Percentiles rank a stretch among this genome's conserved stretches.
These are phyloP conservation scores for Monilinia aucupariae DNA, from an alignment of 2,329 filamentous ascomycete genomes.

Conservation along the genomic window DNA sequence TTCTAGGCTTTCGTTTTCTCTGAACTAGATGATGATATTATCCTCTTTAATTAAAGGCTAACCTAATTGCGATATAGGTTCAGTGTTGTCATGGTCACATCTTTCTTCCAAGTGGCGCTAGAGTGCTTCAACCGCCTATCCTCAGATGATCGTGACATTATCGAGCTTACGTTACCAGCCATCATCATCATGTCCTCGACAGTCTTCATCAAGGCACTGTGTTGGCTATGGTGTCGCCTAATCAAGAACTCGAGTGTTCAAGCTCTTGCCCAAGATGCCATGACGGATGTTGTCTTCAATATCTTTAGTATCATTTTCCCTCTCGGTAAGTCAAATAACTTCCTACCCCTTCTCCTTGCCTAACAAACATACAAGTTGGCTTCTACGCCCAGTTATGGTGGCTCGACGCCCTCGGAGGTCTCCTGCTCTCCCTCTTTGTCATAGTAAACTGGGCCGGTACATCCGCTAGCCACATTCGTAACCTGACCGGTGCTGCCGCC, in stretches of 20 bases:
- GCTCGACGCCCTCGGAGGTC: constrained; percentile 58
- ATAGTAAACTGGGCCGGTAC: constrained; percentile 65
- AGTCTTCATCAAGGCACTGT: constrained; percentile 53
- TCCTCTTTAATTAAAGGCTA: neutral
- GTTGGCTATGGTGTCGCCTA: constrained; percentile 53
- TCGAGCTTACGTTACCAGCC: constrained; percentile 46
- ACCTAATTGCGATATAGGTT: constrained; percentile 36
- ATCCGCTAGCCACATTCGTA: constrained; percentile 52
- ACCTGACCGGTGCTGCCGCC: constrained; percentile 54
- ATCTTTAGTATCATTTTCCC: constrained; percentile 58
- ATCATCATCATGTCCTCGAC: constrained; percentile 54
- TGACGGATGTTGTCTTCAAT: constrained; percentile 61
- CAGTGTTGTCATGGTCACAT: constrained; percentile 58
- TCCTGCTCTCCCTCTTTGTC: constrained; percentile 58
- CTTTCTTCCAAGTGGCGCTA: constrained; percentile 55
- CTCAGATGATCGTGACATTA: constrained; percentile 44
- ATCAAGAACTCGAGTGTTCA: constrained; percentile 61
- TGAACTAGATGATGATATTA: neutral
- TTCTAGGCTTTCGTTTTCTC: neutral
- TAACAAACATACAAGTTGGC: constrained; percentile 42
- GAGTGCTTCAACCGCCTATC: constrained; percentile 55
- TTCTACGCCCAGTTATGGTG: constrained; percentile 57
- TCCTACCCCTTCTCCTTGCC: neutral
- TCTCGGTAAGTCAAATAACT: constrained; percentile 35
- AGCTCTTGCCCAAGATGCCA: constrained; percentile 58